Conservation (phyloP, 2,329 filamentous ascomycete genomes). For the Ophiocordyceps camponoti-rufipedis region DNA sequence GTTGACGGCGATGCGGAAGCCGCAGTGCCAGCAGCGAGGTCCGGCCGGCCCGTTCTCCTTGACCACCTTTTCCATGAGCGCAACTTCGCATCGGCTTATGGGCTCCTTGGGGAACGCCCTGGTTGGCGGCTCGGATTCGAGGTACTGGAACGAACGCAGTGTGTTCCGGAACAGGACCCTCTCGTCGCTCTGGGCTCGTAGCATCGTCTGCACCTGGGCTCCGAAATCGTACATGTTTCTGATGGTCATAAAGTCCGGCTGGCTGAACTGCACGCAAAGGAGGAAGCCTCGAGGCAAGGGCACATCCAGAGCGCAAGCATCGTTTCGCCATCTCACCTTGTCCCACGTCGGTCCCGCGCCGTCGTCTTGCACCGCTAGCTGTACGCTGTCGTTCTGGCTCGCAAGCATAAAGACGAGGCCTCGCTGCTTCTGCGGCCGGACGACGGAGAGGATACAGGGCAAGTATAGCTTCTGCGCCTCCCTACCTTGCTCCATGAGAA, state of each 20-base stretch:
- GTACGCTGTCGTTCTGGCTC: slow-evolving; percentile 63
- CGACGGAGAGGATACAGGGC: slow-evolving; percentile 57
- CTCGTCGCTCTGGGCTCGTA: slow-evolving; percentile 55
- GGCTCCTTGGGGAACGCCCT: slow-evolving; percentile 60
- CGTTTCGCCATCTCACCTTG: slow-evolving; percentile 62
- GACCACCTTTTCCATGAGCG: slow-evolving; percentile 54
- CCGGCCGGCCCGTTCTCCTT: slow-evolving; percentile 57
- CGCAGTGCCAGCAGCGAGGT: slow-evolving; percentile 54
- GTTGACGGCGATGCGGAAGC: slow-evolving; percentile 61
- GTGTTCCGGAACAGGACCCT: slow-evolving; percentile 48
- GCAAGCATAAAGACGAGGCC: slow-evolving; percentile 56
- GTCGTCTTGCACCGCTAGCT: slow-evolving; percentile 53
- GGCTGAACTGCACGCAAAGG: slow-evolving; percentile 50
- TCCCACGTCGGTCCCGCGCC: slow-evolving; percentile 59
- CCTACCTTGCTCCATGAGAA: slow-evolving; percentile 53
- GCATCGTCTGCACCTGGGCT: slow-evolving; percentile 51
- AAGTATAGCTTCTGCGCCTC: slow-evolving; percentile 51
- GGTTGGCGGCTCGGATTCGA: slow-evolving; percentile 52
- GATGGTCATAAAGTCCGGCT: slow-evolving; percentile 60
- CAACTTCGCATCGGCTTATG: slow-evolving; percentile 51
- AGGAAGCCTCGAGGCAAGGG: slow-evolving; percentile 60
- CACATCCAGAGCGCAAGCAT: slow-evolving; percentile 46
- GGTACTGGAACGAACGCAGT: slow-evolving; percentile 62
- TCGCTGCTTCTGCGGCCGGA: slow-evolving; percentile 50
- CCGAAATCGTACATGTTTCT: slow-evolving; percentile 80